Conservation (phyloP, 1,284 basidiomycete genomes). For the Rhodotorula sp. region DNA sequence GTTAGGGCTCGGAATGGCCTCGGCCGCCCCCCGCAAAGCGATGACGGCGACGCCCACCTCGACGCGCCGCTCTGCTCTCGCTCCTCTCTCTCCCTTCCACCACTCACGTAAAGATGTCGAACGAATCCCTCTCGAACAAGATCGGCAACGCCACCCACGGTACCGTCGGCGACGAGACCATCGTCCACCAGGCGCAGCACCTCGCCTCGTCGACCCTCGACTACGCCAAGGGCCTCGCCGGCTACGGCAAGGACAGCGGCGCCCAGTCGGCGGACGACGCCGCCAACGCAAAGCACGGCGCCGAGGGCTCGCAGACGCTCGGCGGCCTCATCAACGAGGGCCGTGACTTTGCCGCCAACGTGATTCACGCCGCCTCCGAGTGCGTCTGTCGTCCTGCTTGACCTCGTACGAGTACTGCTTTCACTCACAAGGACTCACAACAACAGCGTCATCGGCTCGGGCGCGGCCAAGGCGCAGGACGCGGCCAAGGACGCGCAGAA, state of each 20-base stretch:
- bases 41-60: too few relatives aligned
- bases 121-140: slow-evolving; percentile 26
- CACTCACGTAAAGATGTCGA: slow-evolving; percentile 11
- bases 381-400: slow-evolving; percentile 3
- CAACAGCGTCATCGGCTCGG: slow-evolving; percentile 26
- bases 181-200: slow-evolving; percentile 23
- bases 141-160: slow-evolving; percentile 29
- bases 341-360: slow-evolving; percentile 27
- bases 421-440: neutral
- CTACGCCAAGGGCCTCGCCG: slow-evolving; percentile 34
- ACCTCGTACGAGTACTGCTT: neutral
- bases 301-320: slow-evolving; percentile 25
- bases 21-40: too few relatives aligned
- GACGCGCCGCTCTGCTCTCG: neutral
- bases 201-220: slow-evolving; percentile 32
- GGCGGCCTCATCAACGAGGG: slow-evolving; percentile 33
- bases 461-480: slow-evolving; percentile 35
- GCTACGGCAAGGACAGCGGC: slow-evolving; percentile 25
- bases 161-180: slow-evolving; percentile 26
- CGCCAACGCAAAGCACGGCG: slow-evolving; percentile 13
- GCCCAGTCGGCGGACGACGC: slow-evolving; percentile 14
- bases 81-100: neutral
- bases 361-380: slow-evolving; percentile 25
- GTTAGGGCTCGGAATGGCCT: too few relatives aligned
- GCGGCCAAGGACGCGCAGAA: slow-evolving; percentile 30